phyloP scores from a whole-genome alignment of 2,329 filamentous ascomycete species.

The Dothideomycetes sp. region DNA sequence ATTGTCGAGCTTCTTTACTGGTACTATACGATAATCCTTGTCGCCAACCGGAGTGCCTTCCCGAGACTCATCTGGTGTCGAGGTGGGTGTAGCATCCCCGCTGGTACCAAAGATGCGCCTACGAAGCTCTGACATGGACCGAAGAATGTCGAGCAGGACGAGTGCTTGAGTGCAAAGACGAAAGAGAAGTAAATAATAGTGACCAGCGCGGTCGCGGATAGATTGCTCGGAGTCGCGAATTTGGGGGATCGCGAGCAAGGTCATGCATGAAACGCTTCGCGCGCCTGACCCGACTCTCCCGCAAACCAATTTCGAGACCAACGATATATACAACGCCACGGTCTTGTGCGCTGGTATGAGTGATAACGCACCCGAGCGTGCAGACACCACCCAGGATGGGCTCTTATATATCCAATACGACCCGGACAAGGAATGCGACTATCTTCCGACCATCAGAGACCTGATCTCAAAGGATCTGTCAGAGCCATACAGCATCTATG shows the following conservation, averaged over 20 bases:
- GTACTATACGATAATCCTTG: constrained; percentile 40
- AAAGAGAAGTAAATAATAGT: too few relatives aligned
- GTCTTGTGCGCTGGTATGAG: not conserved
- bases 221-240: too few relatives aligned
- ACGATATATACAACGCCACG: too few relatives aligned
- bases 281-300: too few relatives aligned
- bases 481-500: constrained; percentile 98
- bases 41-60: constrained; percentile 27
- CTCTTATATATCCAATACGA: constrained; percentile 35
- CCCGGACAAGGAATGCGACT: constrained; percentile 46
- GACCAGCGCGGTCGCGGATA: too few relatives aligned
- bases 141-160: not conserved
- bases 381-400: constrained; percentile 21
- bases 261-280: too few relatives aligned
- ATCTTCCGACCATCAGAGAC: constrained; percentile 78
- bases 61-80: constrained; percentile 23
- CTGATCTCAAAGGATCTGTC: constrained; percentile 94
- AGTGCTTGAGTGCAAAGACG: constrained; percentile 2
- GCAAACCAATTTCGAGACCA: too few relatives aligned
- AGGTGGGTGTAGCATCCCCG: constrained; percentile 11
- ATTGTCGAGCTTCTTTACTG: constrained; percentile 37
- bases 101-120: constrained; percentile 23
- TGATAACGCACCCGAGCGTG: not conserved
- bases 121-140: constrained; percentile 20
- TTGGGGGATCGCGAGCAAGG: too few relatives aligned